A percentile compares a stretch with the other conserved stretches of the same genome.
Evolutionary conservation across 331 rosid genomes (phyloP).

Genomic region (Pyracantha coccinea): DNA sequence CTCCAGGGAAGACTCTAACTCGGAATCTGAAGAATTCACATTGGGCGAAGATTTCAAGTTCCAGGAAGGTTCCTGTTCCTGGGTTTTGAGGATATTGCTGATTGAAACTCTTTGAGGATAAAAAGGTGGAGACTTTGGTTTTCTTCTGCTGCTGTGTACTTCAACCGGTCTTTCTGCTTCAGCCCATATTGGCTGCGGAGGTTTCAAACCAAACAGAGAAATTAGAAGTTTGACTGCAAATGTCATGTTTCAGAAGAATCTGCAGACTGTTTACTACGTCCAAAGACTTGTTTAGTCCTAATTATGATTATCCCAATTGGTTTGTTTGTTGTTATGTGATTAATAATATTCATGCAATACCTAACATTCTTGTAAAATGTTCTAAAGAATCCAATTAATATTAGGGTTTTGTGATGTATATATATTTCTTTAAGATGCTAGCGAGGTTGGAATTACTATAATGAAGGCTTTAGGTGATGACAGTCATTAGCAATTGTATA

Average conservation of each 20-base stretch:
- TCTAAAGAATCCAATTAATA: neutral
- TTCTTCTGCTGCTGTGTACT: conserved; percentile 25
- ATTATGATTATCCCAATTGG: neutral
- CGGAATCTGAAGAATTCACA: conserved; percentile 32
- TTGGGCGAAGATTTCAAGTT: conserved; percentile 14
- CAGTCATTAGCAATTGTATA: too few species aligned
- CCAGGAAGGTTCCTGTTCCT: conserved; percentile 20
- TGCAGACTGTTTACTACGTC: neutral
- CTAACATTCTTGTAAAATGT: neutral
- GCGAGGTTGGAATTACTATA: neutral
- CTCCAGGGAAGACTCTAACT: conserved; percentile 32
- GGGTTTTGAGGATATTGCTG: conserved; percentile 22
- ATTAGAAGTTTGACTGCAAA: neutral
- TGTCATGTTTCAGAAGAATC: neutral
- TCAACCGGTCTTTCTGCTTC: conserved; percentile 46
- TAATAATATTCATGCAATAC: neutral
- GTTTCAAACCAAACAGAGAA: neutral
- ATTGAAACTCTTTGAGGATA: conserved; percentile 55
- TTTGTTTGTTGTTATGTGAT: neutral
- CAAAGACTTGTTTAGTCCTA: neutral
- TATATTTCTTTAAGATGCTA: neutral
- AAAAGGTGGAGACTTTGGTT: conserved; percentile 20
- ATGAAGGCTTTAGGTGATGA: neutral
- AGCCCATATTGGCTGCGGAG: conserved; percentile 77
- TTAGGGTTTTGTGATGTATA: neutral